Evolutionary conservation across 2,329 filamentous ascomycete species (phyloP), one percentile per base, ranked within the genome.

Genomic region (Pseudogymnoascus sp.): DNA sequence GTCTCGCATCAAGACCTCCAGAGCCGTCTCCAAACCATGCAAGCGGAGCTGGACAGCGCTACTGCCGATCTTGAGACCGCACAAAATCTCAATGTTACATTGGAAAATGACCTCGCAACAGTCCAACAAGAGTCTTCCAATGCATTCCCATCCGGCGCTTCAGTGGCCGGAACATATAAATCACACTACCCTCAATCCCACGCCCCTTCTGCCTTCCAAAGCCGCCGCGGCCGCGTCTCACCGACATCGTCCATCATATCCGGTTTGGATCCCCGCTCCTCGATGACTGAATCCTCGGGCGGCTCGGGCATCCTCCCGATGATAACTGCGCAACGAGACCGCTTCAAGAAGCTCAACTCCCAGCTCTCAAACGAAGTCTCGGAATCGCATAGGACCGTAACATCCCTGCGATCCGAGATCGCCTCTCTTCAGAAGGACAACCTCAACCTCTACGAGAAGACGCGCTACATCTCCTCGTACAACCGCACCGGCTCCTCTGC

Each of bases 171-270:
- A 42, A 97, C 93, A 2, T 96, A 96, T 74, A 85, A 87, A 61
- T 93, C 89, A 21, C 85, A 89, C 60, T 90, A 92, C 71, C 87
- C 89, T 1, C 86, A 85, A 68, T 86, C 89, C 2, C 75, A 80
- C 11, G 80, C 80, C 40, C 80, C 82, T 1, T 60, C 57, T 5
- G 69, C 71, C 11, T 77, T 78, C 2, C 80, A 78, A 64, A 73
- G 73, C 14, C 81, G 84, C 16, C 83, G 89, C 60, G 85, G 89
- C 31, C 84, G 88, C 42, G 84, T 89, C 14, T 97, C 95, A 2
- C 96, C 95, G 0, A 97, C 95, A 0, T 97, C 93, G 3, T 97
- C 93, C 18, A 97, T 99, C 71, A 97, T 99, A 70, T 97, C 93
- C 65, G 95, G 95, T n/a, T 92, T 97, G 72, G 90, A 96, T 71